Conservation (phyloP, 768 basidiomycete genomes). For the Paxillus ammoniavirescens region DNA sequence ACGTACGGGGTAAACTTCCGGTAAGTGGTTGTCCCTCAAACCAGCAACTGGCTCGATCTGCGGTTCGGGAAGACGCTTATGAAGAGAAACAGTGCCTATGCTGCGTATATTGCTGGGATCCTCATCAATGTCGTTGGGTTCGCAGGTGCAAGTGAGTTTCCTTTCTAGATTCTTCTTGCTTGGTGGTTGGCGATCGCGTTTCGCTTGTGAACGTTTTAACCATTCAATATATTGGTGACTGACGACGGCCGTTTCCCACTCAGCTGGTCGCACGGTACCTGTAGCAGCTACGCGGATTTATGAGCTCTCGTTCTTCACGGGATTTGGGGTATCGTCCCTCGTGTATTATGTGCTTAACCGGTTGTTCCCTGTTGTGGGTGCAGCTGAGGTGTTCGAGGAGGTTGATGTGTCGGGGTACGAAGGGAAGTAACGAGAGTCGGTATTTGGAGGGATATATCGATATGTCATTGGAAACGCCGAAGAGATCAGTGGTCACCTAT, state of each 20-base stretch:
- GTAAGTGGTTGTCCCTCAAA: conserved; percentile 27
- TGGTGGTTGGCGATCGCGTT: background rate
- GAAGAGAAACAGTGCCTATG: conserved; percentile 47
- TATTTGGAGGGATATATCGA: too few relatives aligned
- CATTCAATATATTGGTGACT: background rate
- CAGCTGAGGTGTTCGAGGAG: conserved; percentile 49
- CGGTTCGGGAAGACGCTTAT: background rate
- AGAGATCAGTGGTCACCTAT: background rate
- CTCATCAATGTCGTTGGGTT: conserved; percentile 83
- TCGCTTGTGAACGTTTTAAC: background rate
- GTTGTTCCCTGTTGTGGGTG: conserved; percentile 59
- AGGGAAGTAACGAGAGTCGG: background rate
- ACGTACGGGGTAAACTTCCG: conserved; percentile 71
- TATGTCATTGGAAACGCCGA: too few relatives aligned
- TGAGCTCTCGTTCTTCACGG: conserved; percentile 82
- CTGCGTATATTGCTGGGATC: conserved; percentile 70
- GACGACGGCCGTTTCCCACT: background rate
- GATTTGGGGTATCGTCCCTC: conserved; percentile 66
- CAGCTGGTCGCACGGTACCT: conserved; percentile 60
- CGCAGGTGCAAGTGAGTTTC: conserved; percentile 61
- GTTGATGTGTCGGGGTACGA: conserved; percentile 46
- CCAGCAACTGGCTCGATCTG: conserved; percentile 11
- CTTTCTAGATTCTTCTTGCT: too few relatives aligned
- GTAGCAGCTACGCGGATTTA: conserved; percentile 71
- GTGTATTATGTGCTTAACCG: conserved; percentile 60